Percentiles rank a stretch among this genome's conserved stretches.
These are phyloP conservation scores for Stachybotrys chlorohalonatus DNA, from an alignment of 2,329 filamentous ascomycete genomes.

Conservation along the genomic window DNA sequence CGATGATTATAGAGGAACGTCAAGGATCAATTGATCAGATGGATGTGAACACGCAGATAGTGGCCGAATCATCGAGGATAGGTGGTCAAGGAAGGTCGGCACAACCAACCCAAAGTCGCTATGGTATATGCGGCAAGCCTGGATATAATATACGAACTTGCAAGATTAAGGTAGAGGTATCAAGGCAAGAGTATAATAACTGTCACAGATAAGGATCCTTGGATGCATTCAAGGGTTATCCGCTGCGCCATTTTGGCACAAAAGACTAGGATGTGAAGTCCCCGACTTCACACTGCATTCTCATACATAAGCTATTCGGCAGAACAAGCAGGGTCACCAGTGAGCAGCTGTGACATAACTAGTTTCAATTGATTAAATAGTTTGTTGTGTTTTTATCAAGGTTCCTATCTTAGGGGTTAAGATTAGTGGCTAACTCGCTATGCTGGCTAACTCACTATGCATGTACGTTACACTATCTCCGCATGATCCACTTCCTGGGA, in stretches of 20 bases:
- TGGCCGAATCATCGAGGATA: background rate
- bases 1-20: constrained; percentile 4
- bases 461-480: background rate
- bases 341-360: too few relatives aligned
- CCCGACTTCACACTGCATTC: too few relatives aligned
- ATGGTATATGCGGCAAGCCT: background rate
- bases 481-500: background rate
- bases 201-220: too few relatives aligned
- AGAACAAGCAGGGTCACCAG: too few relatives aligned
- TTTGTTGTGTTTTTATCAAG: constrained; percentile 1
- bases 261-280: too few relatives aligned
- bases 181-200: constrained; percentile 1
- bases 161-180: constrained; percentile 11
- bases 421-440: too few relatives aligned
- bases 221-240: too few relatives aligned
- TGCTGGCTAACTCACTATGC: background rate
- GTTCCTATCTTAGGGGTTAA: too few relatives aligned
- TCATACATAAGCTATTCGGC: too few relatives aligned
- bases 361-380: constrained; percentile 2
- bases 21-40: constrained; percentile 4
- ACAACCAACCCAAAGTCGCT: background rate
- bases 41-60: constrained; percentile 3
- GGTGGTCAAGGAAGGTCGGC: background rate
- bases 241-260: too few relatives aligned
- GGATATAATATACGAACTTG: background rate